Percentiles rank a stretch among this genome's conserved stretches.
Conservation (phyloP, 2,329 filamentous ascomycete genomes). For the Zymoseptoria crescenta region DNA sequence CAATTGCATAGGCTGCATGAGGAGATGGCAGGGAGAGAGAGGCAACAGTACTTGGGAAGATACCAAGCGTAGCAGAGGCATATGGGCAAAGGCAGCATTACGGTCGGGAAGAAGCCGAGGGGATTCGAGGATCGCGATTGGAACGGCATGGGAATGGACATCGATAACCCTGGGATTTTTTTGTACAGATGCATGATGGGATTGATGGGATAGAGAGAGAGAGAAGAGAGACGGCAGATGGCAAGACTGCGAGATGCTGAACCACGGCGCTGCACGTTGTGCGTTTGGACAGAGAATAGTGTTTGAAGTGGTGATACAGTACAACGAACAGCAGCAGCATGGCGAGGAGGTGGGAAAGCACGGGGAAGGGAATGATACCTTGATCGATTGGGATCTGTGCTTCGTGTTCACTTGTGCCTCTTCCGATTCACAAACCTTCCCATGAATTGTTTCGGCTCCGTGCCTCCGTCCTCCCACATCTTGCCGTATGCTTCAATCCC, state of each 20-base stretch:
- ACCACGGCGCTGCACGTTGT: background rate
- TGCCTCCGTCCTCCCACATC: constrained; percentile 18
- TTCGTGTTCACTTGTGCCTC: background rate
- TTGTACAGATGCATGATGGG: background rate
- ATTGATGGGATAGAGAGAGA: background rate
- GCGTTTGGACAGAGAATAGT: background rate
- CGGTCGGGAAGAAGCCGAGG: too few relatives aligned
- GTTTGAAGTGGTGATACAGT: background rate
- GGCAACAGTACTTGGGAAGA: too few relatives aligned
- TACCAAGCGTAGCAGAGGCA: too few relatives aligned
- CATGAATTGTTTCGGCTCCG: constrained; percentile 22
- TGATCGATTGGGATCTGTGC: background rate
- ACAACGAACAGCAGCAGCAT: background rate
- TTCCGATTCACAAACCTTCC: constrained; percentile 14
- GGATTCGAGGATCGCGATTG: background rate
- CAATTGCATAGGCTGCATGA: too few relatives aligned
- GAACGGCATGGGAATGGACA: background rate
- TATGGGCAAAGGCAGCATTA: too few relatives aligned
- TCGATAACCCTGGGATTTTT: background rate
- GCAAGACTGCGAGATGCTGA: background rate
- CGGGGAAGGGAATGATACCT: background rate
- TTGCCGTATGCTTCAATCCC: constrained; percentile 22
- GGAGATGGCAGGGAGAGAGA: too few relatives aligned
- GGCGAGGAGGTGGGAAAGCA: too few relatives aligned
- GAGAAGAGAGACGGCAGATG: background rate